Conservation (phyloP, 495 filamentous ascomycete genomes). For the Aspergillus ostianus region DNA sequence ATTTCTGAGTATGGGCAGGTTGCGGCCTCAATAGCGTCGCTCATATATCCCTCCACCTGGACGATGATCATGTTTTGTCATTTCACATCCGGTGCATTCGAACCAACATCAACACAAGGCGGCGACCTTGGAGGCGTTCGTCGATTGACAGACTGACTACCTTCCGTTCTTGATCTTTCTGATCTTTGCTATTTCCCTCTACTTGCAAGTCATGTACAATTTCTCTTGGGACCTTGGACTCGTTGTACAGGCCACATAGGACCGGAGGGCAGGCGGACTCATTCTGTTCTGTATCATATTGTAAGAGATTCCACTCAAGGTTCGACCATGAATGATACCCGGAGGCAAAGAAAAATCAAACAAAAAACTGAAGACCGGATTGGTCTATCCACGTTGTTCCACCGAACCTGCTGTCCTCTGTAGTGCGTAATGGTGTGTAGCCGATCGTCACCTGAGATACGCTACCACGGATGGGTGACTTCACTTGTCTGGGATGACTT, state of each 20-base stretch:
- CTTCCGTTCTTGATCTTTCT: not conserved
- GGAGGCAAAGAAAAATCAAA: slow-evolving; percentile 26
- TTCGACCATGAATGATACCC: slow-evolving; percentile 15
- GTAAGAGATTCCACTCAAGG: slow-evolving; percentile 5
- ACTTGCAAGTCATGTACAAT: not conserved
- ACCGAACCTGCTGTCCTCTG: no score
- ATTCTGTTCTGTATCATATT: slow-evolving; percentile 15
- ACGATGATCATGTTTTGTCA: slow-evolving; percentile 16
- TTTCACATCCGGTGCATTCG: not conserved
- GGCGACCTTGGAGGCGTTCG: not conserved
- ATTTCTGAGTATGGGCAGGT: slow-evolving; percentile 23
- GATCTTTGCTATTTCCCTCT: not conserved
- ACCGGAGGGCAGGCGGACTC: not conserved
- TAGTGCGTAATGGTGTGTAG: no score
- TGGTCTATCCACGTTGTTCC: slow-evolving; percentile 18
- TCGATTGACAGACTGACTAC: not conserved
- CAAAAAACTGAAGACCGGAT: slow-evolving; percentile 26
- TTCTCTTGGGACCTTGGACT: not conserved
- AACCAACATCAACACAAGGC: not conserved
- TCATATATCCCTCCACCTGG: slow-evolving; percentile 12
- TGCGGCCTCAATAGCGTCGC: slow-evolving; percentile 16
- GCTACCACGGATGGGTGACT: no score
- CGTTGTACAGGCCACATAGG: not conserved
- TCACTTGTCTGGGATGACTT: no score
- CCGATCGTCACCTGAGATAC: no score